Conservation (phyloP, 2,329 filamentous ascomycete genomes). For the Sporothrix curviconia region DNA sequence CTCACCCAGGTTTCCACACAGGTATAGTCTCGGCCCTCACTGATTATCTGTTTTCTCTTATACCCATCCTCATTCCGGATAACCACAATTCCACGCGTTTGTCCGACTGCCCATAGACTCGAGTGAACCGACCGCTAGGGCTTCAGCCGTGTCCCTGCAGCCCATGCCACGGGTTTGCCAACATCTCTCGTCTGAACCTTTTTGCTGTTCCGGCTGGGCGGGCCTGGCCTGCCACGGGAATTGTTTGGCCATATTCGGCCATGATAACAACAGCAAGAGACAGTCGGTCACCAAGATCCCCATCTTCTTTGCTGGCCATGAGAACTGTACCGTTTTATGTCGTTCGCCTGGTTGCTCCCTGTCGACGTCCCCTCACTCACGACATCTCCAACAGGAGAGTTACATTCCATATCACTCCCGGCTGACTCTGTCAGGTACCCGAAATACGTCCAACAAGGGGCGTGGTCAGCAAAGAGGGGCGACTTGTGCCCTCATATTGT, state of each 20-base stretch:
- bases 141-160: neutral
- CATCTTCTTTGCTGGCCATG: too few species aligned
- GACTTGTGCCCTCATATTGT: neutral
- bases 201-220: neutral
- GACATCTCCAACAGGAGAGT: neutral
- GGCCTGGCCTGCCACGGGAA: neutral
- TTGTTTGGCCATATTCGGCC: neutral
- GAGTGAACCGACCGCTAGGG: neutral
- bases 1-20: neutral
- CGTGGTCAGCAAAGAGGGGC: too few species aligned
- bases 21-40: neutral
- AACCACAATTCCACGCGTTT: neutral
- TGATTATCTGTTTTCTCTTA: neutral
- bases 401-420: neutral
- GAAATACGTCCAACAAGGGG: neutral
- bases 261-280: neutral
- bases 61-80: neutral
- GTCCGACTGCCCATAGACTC: neutral
- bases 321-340: too few species aligned
- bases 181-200: neutral
- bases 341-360: neutral
- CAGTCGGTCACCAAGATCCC: too few species aligned
- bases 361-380: too few species aligned
- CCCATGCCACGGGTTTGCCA: too few species aligned
- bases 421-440: constrained; percentile 4